These are phyloP conservation scores for Russula ochroleuca DNA, from an alignment of 768 basidiomycete species.

Conservation along the genomic window DNA sequence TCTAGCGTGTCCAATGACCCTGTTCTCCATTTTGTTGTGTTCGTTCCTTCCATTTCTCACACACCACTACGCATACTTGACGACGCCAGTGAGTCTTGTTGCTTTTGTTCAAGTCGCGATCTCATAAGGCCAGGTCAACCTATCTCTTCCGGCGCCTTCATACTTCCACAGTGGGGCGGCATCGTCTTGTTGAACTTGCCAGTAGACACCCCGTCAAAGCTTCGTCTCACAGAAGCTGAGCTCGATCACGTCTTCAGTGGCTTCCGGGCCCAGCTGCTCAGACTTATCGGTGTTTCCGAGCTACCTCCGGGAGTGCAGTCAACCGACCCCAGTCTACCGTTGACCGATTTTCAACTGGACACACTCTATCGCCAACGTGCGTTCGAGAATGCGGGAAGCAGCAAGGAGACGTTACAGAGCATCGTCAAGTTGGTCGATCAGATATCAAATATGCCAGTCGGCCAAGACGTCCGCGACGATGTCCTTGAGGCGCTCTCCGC, in stretches of 20 bases:
- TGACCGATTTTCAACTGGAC: slow-evolving; percentile 79
- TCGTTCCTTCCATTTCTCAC: slow-evolving; percentile 68
- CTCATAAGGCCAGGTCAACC: slow-evolving; percentile 40
- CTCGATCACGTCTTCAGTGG: slow-evolving; percentile 54
- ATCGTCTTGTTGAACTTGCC: slow-evolving; percentile 72
- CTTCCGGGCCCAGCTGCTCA: slow-evolving; percentile 67
- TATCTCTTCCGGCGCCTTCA: slow-evolving; percentile 62
- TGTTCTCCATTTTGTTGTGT: slow-evolving; percentile 88
- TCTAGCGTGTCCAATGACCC: slow-evolving; percentile 92
- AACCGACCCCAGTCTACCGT: slow-evolving; percentile 27
- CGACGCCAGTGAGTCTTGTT: slow-evolving; percentile 40
- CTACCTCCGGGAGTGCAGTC: slow-evolving; percentile 48
- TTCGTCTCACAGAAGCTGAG: slow-evolving; percentile 41
- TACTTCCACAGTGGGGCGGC: slow-evolving; percentile 92
- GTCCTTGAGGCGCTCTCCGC: slow-evolving; percentile 65
- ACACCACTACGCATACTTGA: slow-evolving; percentile 68
- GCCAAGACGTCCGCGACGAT: slow-evolving; percentile 66
- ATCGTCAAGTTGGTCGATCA: slow-evolving; percentile 81
- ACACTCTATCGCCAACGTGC: slow-evolving; percentile 67
- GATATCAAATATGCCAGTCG: slow-evolving; percentile 91
- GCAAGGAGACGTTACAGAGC: slow-evolving; percentile 71
- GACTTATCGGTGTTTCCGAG: slow-evolving; percentile 75
- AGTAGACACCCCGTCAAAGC: slow-evolving; percentile 31
- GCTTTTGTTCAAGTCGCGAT: background rate
- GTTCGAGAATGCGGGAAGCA: slow-evolving; percentile 60